phyloP scores from a whole-genome alignment of 1,139 yeast species.

The Kurtzmaniella quercitrusa region DNA sequence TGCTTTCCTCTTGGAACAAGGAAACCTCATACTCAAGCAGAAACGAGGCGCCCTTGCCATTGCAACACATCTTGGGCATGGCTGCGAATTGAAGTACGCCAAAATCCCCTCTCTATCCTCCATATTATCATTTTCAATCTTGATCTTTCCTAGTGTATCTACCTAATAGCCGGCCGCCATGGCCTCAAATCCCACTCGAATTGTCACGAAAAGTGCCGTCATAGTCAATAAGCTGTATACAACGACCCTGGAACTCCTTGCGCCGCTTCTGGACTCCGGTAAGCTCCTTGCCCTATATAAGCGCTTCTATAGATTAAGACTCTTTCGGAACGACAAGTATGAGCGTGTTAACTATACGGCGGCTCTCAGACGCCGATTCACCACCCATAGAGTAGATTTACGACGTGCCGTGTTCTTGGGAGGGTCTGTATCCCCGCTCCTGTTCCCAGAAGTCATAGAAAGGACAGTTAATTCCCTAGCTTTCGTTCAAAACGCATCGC shows the following conservation, averaged over 20 bases:
- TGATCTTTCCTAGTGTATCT: background rate
- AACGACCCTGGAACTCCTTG: background rate
- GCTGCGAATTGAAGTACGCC: background rate
- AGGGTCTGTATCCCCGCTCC: conserved; percentile 5
- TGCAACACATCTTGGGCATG: background rate
- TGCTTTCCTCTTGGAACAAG: background rate
- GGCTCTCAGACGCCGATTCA: conserved; percentile 4
- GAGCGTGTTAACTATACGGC: conserved; percentile 1
- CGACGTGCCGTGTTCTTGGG: conserved; percentile 14
- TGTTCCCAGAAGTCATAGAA: conserved; percentile 14
- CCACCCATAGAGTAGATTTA: conserved; percentile 1
- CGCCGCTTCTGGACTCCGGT: background rate
- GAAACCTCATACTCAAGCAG: background rate
- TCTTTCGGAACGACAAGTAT: conserved; percentile 1
- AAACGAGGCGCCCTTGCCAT: background rate
- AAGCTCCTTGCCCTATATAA: conserved; percentile 3
- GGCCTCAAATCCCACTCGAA: background rate
- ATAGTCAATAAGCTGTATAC: conserved; percentile 2
- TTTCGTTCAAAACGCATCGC: conserved; percentile 39
- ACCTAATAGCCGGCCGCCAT: background rate
- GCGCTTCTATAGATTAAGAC: conserved; percentile 4
- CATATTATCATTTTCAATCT: background rate
- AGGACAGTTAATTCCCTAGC: conserved; percentile 31
- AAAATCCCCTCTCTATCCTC: background rate
- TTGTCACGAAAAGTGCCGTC: conserved; percentile 5